Evolutionary conservation across 441 rosid species (phyloP), one percentile per base, ranked within the genome.

Genomic region (Sinapis alba): DNA sequence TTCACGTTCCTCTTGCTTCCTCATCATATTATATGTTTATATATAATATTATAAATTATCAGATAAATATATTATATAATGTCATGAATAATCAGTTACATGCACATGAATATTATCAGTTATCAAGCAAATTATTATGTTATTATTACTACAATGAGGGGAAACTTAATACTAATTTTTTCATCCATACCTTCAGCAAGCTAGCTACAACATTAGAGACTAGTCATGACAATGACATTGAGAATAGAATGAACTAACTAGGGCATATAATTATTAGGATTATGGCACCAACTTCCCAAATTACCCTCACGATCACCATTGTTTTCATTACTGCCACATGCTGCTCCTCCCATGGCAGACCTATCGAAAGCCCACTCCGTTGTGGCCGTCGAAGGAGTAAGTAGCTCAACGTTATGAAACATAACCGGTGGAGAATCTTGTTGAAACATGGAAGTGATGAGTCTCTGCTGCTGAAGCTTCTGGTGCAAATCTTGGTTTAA

Each of bases 401-500:
- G 69, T 74, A 79, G 74, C 75, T 88, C 93, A 63, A 84, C 84
- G 66, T 84, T 86, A 56, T 86, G 90, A 80, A 87, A 86, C 84
- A 84, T 68, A 72, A 86, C 86, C 13, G 97, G 86, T 47, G 84
- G 24, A 45, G 57, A 50, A 23, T 65, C 79, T 58, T 88, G 86
- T 23, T 84, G 84, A 56, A 93, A 88, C 90, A 83, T 77, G 43
- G 93, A 84, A 20, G 64, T 30, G 71, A 63, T 4, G 71, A 93
- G 78, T 73, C 96, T 82, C 34, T 90, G 96, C 75, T 95, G 95
- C 85, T 95, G 99, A 77, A 95, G 75, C 84, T 88, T 92, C 88
- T 89, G 90, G 84, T 89, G 98, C 80, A 93, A 85, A 83, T 92
- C 96, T 67, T 95, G 97, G 87, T 93, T 91, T 56, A 95, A 82